Conservation (phyloP, 495 filamentous ascomycete genomes). For the Lasiosphaeria miniovina region DNA sequence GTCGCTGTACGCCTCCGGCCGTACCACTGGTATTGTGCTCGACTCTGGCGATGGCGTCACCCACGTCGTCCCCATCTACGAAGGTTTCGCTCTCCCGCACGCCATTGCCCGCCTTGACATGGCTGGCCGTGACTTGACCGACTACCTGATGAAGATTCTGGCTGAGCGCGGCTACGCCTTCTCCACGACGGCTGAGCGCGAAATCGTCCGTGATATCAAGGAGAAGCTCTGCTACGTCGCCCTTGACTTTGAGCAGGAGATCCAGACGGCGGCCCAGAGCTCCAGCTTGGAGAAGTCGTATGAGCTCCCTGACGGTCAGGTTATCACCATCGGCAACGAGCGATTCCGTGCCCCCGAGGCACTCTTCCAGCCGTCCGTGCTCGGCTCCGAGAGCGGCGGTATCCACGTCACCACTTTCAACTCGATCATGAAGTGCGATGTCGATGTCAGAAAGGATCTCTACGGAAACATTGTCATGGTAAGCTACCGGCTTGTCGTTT, state of each 20-base stretch:
- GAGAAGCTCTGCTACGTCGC: constrained; percentile 99
- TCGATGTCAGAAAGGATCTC: constrained; percentile 98
- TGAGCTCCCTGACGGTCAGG: constrained; percentile 98
- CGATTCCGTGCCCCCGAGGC: constrained; percentile 99
- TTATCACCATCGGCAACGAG: constrained; percentile 99
- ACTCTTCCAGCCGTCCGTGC: constrained; percentile 97
- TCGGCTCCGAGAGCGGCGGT: constrained; percentile 96
- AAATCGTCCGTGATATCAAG: constrained; percentile 99
- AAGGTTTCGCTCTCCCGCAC: constrained; percentile 99
- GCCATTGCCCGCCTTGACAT: constrained; percentile 99
- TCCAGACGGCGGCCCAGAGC: constrained; percentile 95
- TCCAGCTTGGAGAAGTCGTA: constrained; percentile 99
- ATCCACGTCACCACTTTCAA: constrained; percentile 99
- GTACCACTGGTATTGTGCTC: constrained; percentile 99
- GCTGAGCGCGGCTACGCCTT: constrained; percentile 99
- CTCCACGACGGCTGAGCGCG: constrained; percentile 99
- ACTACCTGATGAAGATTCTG: constrained; percentile 99
- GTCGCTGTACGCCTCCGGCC: constrained; percentile 98
- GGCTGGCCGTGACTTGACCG: constrained; percentile 98
- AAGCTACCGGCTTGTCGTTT: constrained; percentile 37
- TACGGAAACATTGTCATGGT: constrained; percentile 99
- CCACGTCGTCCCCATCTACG: constrained; percentile 99
- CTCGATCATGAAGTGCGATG: constrained; percentile 99
- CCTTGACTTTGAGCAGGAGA: constrained; percentile 99
- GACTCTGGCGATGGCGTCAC: constrained; percentile 99